Base-by-base conservation (phyloP, 129 eudicot genomes). In the Helichrysum umbraculigerum region DNA sequence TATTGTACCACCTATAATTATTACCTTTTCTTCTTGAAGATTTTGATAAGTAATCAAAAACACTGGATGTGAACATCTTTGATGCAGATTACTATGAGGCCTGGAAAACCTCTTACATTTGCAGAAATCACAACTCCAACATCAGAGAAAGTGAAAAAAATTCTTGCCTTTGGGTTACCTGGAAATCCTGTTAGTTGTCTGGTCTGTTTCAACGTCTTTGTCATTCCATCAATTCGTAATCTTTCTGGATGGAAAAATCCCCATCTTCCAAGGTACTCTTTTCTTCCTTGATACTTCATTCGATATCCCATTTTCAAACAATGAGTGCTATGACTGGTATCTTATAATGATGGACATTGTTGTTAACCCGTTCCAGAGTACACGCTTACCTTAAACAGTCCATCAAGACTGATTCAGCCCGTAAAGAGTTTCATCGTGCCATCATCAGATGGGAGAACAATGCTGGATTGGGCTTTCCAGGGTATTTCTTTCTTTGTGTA, bases 101-200 rank as follows among this genome's bases (percentile, higher is more conserved):
- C 98, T 14, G 98, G 98, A 73, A 93, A 93, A 85, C 98, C 98
- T 75, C 86, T 93, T 75, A 93, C 98, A 76, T 93, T 93, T 87
- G 96, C 96, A 16, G 98, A 93, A 87, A 81, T 93, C 71, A 72
- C 69, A 68, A 80, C 84, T 20, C 67, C 72, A 74, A 74, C 93
- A 58, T 51, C 82, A n/a, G 85, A 81, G 17, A 78, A 52, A 70
- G 70, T 34, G 37, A 85, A 85, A 70, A 90, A 81, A 57, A 69
- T 90, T 57, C 83, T 93, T 82, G 96, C 96, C 39, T 90, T 90
- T 84, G 98, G 98, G 70, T 93, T 93, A 81, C 98, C 98, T 75
- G 98, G 98, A 74, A 93, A 93, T 63, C 98, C 98, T 70, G 98
- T 93, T 41, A 88, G 98, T 89, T 90, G 96, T 87, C 76, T 90